These are phyloP conservation scores for Cardiospermum halicacabum DNA, from an alignment of 345 rosid genomes.

Conservation along the genomic window DNA sequence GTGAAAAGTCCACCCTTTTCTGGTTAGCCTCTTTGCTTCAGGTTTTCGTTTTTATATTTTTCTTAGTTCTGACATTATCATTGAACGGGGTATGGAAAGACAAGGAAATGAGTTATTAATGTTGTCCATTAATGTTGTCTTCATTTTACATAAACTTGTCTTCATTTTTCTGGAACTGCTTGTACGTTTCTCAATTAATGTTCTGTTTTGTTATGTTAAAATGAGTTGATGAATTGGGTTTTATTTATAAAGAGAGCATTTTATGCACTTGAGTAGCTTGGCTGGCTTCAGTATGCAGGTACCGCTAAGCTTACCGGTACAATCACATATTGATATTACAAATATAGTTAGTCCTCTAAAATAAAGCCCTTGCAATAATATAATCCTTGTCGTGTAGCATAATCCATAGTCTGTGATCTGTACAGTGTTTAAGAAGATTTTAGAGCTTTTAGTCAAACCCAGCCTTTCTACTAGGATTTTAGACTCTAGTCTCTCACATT, in stretches of 20 bases:
- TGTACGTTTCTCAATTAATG: conserved; percentile 20
- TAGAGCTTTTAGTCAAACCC: not conserved
- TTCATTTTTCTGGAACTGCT: conserved; percentile 17
- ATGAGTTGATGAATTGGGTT: not conserved
- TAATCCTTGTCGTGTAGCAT: not conserved
- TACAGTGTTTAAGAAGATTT: not conserved
- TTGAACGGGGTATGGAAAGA: not conserved
- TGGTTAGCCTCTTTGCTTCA: too few species aligned
- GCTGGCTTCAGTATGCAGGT: conserved; percentile 15
- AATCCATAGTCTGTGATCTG: not conserved
- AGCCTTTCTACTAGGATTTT: not conserved
- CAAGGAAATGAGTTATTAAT: not conserved
- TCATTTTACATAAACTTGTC: conserved; percentile 29
- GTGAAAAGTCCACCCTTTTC: not conserved
- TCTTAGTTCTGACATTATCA: not conserved
- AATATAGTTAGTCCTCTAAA: not conserved
- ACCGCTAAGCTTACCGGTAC: not conserved
- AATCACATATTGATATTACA: not conserved
- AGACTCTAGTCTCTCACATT: not conserved
- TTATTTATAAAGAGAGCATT: not conserved
- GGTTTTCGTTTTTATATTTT: not conserved
- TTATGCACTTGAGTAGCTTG: not conserved
- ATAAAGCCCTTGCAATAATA: not conserved
- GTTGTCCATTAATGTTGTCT: not conserved
- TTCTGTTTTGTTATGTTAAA: not conserved